Evolutionary conservation across 345 rosid genomes (phyloP).

Genomic region (Pelargonium nanum): DNA sequence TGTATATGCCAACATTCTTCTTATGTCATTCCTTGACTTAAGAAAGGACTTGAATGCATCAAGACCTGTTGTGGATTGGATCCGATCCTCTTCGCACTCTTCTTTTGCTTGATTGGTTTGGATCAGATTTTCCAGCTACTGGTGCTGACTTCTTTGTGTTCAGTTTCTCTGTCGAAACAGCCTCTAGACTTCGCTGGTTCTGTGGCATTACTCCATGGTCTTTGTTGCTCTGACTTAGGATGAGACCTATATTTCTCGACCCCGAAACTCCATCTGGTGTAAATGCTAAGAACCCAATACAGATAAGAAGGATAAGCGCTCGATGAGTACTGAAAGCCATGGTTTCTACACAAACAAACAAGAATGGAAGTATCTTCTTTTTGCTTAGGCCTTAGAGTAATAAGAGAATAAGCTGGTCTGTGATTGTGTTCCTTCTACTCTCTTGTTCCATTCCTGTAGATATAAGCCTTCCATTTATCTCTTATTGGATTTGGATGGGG

Average conservation of each 20-base stretch:
- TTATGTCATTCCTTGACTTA: constrained; percentile 12
- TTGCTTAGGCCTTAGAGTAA: constrained; percentile 28
- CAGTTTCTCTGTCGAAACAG: constrained; percentile 18
- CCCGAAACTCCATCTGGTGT: constrained; percentile 28
- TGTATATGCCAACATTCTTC: constrained; percentile 19
- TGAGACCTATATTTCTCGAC: constrained; percentile 23
- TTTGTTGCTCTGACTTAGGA: constrained; percentile 18
- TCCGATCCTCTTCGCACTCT: constrained; percentile 65
- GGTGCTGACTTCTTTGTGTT: constrained; percentile 27
- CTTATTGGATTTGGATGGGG: constrained; percentile 37
- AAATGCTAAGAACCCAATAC: constrained; percentile 40
- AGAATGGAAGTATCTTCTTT: constrained; percentile 25
- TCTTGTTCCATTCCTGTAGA: constrained; percentile 45
- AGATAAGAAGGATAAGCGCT: constrained; percentile 39
- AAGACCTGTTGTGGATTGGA: constrained; percentile 77
- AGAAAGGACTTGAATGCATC: constrained; percentile 14
- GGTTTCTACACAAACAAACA: constrained; percentile 25
- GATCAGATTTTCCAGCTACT: constrained; percentile 29
- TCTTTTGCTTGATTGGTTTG: constrained; percentile 63
- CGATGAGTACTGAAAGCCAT: constrained; percentile 36
- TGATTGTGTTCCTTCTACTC: constrained; percentile 15
- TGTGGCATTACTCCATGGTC: constrained; percentile 14
- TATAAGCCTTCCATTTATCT: constrained; percentile 38
- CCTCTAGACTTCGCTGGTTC: constrained; percentile 31
- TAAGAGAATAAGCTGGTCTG: constrained; percentile 20